These are phyloP conservation scores for Pyrus pyrifolia DNA, from an alignment of 306 rosid species.

Conservation along the genomic window DNA sequence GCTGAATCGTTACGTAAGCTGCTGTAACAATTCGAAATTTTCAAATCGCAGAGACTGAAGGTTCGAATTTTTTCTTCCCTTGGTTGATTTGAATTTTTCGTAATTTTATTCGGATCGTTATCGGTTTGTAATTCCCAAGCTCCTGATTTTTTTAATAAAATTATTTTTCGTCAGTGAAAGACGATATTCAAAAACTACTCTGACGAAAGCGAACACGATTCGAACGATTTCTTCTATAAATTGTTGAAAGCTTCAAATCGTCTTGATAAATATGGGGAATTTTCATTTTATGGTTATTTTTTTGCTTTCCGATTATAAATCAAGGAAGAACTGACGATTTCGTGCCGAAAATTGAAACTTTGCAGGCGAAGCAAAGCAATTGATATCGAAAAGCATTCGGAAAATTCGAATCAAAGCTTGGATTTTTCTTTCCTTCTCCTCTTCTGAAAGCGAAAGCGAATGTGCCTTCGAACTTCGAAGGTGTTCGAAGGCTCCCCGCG, in stretches of 20 bases:
- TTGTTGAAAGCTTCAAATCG: neutral
- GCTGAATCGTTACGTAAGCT: constrained; percentile 1
- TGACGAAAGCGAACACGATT: too few species aligned
- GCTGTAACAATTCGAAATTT: neutral
- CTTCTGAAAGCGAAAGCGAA: constrained; percentile 21
- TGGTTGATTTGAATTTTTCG: neutral
- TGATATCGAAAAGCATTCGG: constrained; percentile 1
- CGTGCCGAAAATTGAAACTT: neutral
- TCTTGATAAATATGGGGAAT: neutral
- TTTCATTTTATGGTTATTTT: neutral
- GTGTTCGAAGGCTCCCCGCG: constrained; percentile 1
- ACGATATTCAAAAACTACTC: neutral
- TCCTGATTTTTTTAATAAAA: neutral
- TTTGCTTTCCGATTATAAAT: neutral
- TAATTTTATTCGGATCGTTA: neutral
- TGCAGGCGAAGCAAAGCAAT: neutral
- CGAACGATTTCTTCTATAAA: too few species aligned
- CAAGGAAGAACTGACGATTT: neutral
- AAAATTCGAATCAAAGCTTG: neutral
- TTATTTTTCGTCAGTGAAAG: neutral
- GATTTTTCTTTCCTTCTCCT: neutral
- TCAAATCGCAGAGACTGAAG: neutral
- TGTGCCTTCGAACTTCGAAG: constrained; percentile 49
- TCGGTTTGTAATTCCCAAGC: neutral
- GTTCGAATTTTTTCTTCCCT: neutral